Percentiles rank a stretch among this genome's conserved stretches.
These are phyloP conservation scores for Pichia cactophila DNA, from an alignment of 1,139 yeast genomes.

Conservation along the genomic window DNA sequence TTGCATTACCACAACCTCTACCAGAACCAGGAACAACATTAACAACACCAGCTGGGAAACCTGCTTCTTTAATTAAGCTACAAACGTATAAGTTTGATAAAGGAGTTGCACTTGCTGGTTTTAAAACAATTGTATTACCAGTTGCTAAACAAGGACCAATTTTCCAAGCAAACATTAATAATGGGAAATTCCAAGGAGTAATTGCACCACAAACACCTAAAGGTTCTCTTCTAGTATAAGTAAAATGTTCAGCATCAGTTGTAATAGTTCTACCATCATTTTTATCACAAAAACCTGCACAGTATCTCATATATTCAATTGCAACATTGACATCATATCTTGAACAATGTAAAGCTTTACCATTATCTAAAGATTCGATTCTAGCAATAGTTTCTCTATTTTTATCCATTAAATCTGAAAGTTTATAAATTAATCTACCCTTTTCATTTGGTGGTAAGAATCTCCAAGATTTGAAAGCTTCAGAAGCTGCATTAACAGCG, in stretches of 20 bases:
- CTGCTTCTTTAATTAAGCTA: slow-evolving; percentile 56
- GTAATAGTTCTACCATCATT: slow-evolving; percentile 61
- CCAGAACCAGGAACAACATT: slow-evolving; percentile 76
- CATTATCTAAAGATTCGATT: slow-evolving; percentile 76
- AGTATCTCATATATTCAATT: slow-evolving; percentile 52
- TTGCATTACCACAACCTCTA: slow-evolving; percentile 67
- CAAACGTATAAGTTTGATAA: slow-evolving; percentile 65
- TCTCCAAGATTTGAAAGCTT: slow-evolving; percentile 44
- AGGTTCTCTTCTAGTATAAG: slow-evolving; percentile 57
- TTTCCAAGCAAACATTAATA: slow-evolving; percentile 81
- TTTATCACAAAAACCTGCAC: slow-evolving; percentile 82
- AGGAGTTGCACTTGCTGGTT: slow-evolving; percentile 81
- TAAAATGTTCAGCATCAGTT: slow-evolving; percentile 55
- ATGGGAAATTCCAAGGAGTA: slow-evolving; percentile 86
- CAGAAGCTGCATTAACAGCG: slow-evolving; percentile 52
- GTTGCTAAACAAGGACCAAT: slow-evolving; percentile 77
- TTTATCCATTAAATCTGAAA: slow-evolving; percentile 59
- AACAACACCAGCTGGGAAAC: slow-evolving; percentile 73
- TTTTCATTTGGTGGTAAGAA: slow-evolving; percentile 45
- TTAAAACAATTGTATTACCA: slow-evolving; percentile 74
- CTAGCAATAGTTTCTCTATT: slow-evolving; percentile 56
- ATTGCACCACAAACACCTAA: slow-evolving; percentile 77
- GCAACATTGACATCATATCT: slow-evolving; percentile 53
- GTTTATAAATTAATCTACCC: slow-evolving; percentile 48
- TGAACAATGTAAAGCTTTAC: slow-evolving; percentile 58